Base-by-base conservation (phyloP, 805 yeast genomes). In the Sugiyamaella valdiviana region DNA sequence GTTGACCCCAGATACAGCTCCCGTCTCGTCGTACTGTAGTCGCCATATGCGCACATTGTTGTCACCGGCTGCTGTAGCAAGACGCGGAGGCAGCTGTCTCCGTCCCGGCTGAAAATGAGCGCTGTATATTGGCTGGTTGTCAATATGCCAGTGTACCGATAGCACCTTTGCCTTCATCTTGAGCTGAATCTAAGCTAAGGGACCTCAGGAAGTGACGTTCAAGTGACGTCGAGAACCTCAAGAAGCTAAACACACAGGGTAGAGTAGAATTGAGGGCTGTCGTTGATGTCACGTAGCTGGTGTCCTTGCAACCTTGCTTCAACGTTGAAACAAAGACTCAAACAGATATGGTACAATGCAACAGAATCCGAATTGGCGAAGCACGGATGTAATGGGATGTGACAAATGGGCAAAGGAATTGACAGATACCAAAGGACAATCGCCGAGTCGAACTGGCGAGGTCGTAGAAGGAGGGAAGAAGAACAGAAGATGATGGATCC, bases 1-100 rank as follows among this genome's bases (percentile, higher is more conserved):
- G 51, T 81, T 84, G 15, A 89, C 84, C 19, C 51, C 47, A n/a
- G 39, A 26, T 10, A 48, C 54, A 6, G 45, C 52, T 77, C 62
- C 63, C 17, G 45, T 44, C 20, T 44, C 52, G 20, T 63, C 58
- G 29, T 59, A 59, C 2, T 59, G 54, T 26, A 71, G 53, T 39
- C 62, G 51, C 73, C 75, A 68, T 23, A 68, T 46, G 44, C 97
- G 73, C n/a, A 88, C 83, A 57, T 86, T 85, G 62, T 84, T 85
- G 65, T 93, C 99, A 38, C 97, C 97, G 20, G 98, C 98, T 0
- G 88, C 95, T 0, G 98, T 91, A 2, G 83, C 91, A 32, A 91
- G 67, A 44, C 95, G 74, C 16, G 48, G 46, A 46, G 50, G 46
- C 45, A 32, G 46, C 50, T 23, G 46, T n/a, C 32, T 3, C 54